Evolutionary conservation across 306 rosid species (phyloP).

Genomic region (Lathyrus aphaca): DNA sequence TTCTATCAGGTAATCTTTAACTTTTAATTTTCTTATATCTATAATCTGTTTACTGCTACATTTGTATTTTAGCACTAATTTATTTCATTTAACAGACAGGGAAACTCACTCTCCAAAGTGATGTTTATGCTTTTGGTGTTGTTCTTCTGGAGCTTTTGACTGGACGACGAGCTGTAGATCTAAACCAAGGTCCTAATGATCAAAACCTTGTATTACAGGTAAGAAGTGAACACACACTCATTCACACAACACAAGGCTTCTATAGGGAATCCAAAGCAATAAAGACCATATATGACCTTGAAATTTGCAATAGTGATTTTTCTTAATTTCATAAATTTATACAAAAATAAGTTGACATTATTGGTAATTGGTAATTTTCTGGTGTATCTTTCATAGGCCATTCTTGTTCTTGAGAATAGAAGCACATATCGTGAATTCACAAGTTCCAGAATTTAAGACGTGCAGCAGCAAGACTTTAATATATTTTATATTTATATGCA

Average conservation of each 20-base stretch:
- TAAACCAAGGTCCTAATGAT: constrained; percentile 84
- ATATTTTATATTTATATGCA: constrained; percentile 39
- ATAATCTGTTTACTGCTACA: constrained; percentile 5
- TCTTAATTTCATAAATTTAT: constrained; percentile 17
- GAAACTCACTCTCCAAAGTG: constrained; percentile 92
- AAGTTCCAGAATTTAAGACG: background rate
- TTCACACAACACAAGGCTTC: background rate
- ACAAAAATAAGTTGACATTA: background rate
- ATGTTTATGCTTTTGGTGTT: constrained; percentile 95
- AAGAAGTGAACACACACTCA: constrained; percentile 6
- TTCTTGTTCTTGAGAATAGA: background rate
- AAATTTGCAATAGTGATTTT: background rate
- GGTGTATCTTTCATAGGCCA: background rate
- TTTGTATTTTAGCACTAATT: background rate
- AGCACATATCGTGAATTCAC: constrained; percentile 17
- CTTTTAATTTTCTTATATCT: background rate
- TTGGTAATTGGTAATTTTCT: background rate
- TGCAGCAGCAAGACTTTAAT: constrained; percentile 10
- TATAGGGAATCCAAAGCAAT: constrained; percentile 21
- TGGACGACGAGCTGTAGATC: constrained; percentile 91
- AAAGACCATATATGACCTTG: background rate
- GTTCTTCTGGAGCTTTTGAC: constrained; percentile 98
- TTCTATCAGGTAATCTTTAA: constrained; percentile 19
- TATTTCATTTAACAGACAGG: constrained; percentile 71
- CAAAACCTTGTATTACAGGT: constrained; percentile 96